Evolutionary conservation across 2,329 filamentous ascomycete species (phyloP), one percentile per base, ranked within the genome.

Genomic region (Camillea tinctor): DNA sequence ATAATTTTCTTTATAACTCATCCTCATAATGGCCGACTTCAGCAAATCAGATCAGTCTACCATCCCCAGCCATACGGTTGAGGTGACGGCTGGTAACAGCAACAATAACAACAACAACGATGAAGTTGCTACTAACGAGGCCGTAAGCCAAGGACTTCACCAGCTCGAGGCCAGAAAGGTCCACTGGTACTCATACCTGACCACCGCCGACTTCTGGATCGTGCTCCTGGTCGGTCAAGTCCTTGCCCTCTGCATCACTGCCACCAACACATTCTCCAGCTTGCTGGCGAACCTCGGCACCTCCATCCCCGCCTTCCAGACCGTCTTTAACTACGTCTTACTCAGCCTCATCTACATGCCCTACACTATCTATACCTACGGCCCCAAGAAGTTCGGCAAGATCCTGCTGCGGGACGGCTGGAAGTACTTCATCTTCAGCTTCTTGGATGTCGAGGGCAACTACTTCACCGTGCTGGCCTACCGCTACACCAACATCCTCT

Each of bases 391-490:
- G 69, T 96, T 90, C 84, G 72, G 78, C 52, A 78, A 79, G 54
- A 74, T 96, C 58, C 71, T 93, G 15, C 73, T 79, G 56, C 84
- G 81, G 62, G 89, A 96, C 73, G 92, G 93, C 60, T 98, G 94
- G 95, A 92, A 92, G 77, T 98, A 96, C 79, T 84, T 96, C 69
- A 91, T 97, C 75, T 86, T 99, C 62, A 88, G 91, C 56, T 97
- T 98, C 76, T 84, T 95, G 68, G 95, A 99, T 73, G 94, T 98
- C 54, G 86, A 97, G 77, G 95, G 95, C 63, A 99, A 99, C 79
- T 99, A 97, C 81, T 98, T 98, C 74, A 93, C 93, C 70, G 94
- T 99, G 55, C 84, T 97, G 54, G 95, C 94, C 4, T 99, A 98
- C 80, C 85, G 90, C 61, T 88, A 96, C 81, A 97, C 94, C 57